Base-by-base conservation (phyloP, 352 stramenopile species). In the Lagenidium giganteum region DNA sequence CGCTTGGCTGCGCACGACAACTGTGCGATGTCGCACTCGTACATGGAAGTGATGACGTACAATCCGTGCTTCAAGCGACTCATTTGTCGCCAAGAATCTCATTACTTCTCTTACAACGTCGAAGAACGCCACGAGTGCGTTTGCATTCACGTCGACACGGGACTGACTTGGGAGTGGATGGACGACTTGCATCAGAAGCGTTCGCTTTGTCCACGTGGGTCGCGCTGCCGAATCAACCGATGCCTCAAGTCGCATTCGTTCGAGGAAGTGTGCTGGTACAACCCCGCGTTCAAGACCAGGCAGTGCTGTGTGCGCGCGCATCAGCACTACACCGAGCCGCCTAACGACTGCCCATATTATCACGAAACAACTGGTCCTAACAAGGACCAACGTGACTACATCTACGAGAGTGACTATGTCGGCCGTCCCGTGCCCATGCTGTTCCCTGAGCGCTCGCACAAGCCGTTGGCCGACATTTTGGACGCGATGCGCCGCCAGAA, bases 21-120 rank as follows among this genome's bases (percentile, higher is more conserved):
- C 1, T 79, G 67, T 16, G 42, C 35, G 29, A 44, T 61, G 3
- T 72, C 67, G 45, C 67, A 79, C 39, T 61, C 60, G 33, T 75
- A 75, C 36, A 31, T 67, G 5, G 67, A 79, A 33, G 64, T 79
- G 14, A 79, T 79, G 67, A 37, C 53, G 34, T 79, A 68, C 51
- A 79, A 79, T 23, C 67, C 67, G 31, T 34, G 74, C 21, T 79
- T 66, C 47, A 79, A 79, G 51, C 60, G 62, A 5, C 37, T 79
- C 33, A 43, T 61, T 21, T 79, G 67, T 40, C 54, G 56, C 9
- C 67, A 79, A 29, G 38, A 51, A 1, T 61, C 51, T 40, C 67
- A 79, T 28, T 79, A 70, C 33, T 79, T 53, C 51, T 44, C 54
- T 13, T 64, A 37, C 22, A 51, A 70, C 47, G 47, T 79, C 18